A percentile compares a stretch with the other conserved stretches of the same genome.
phyloP scores from a whole-genome alignment of 345 rosid genomes.

The Acer campestre region DNA sequence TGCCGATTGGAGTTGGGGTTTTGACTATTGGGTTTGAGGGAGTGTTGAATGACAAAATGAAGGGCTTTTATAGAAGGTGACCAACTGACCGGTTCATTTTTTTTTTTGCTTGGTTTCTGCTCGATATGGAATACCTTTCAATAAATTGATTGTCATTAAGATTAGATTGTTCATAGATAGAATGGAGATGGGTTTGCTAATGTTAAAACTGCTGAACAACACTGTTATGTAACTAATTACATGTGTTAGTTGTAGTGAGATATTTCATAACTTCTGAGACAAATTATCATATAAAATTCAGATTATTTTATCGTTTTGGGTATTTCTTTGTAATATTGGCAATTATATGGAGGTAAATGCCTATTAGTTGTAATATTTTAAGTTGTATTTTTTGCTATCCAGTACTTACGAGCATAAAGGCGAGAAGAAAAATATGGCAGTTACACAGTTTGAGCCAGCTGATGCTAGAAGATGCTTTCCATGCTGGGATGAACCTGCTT shows the following conservation, averaged over 20 bases:
- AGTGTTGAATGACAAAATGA: conserved; percentile 77
- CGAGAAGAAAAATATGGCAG: conserved; percentile 97
- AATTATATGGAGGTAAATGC: not conserved
- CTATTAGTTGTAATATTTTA: not conserved
- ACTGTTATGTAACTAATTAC: not conserved
- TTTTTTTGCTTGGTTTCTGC: not conserved
- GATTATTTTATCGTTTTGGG: not conserved
- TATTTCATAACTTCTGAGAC: not conserved
- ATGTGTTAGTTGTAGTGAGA: not conserved
- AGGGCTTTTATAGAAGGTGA: conserved; percentile 91
- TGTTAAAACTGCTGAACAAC: not conserved
- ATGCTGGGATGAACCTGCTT: conserved; percentile 98
- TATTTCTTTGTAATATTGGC: not conserved
- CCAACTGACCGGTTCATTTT: not conserved
- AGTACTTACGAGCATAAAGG: conserved; percentile 80
- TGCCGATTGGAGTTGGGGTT: conserved; percentile 74
- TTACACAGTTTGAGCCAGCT: conserved; percentile 95
- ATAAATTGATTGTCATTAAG: not conserved
- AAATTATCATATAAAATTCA: not conserved
- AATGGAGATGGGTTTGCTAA: not conserved
- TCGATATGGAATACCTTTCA: not conserved
- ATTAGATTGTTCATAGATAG: not conserved
- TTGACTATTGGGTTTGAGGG: conserved; percentile 65
- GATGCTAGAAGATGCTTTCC: conserved; percentile 97
- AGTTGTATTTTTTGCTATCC: conserved; percentile 18